Conservation (phyloP, 2,329 filamentous ascomycete genomes). For the Zarea fungicola region DNA sequence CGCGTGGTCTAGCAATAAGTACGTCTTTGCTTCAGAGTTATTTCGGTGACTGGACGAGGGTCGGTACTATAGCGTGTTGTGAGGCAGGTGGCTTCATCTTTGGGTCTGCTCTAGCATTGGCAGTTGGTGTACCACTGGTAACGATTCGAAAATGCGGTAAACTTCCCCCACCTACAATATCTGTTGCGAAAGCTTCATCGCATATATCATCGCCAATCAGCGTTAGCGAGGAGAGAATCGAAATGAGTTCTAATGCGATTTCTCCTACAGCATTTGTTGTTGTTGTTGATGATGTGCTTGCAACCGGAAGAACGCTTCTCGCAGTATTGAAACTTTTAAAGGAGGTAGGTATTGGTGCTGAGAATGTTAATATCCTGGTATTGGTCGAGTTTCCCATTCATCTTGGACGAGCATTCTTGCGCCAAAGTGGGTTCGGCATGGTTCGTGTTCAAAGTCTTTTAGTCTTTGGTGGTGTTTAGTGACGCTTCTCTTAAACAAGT, state of each 20-base stretch:
- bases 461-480: conserved; percentile 28
- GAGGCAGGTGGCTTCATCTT: conserved; percentile 54
- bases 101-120: conserved; percentile 44
- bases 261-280: conserved; percentile 38
- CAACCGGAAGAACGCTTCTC: conserved; percentile 50
- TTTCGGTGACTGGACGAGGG: conserved; percentile 38
- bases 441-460: conserved; percentile 49
- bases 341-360: conserved; percentile 34
- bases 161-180: conserved; percentile 51
- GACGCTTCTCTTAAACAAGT: no score
- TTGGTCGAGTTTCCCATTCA: conserved; percentile 55
- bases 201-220: conserved; percentile 45
- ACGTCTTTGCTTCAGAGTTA: conserved; percentile 44
- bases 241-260: conserved; percentile 43
- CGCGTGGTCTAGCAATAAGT: conserved; percentile 46
- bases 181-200: conserved; percentile 41
- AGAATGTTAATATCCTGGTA: conserved; percentile 43
- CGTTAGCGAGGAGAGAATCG: conserved; percentile 29
- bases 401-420: conserved; percentile 43
- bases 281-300: conserved; percentile 57
- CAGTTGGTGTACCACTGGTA: conserved; percentile 37
- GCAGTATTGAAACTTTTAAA: conserved; percentile 45
- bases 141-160: conserved; percentile 53
- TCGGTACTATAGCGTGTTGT: conserved; percentile 45
- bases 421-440: conserved; percentile 41